Percentiles rank a stretch among this genome's conserved stretches.
phyloP scores from a whole-genome alignment of 345 rosid genomes.

The Aurinia saxatilis region DNA sequence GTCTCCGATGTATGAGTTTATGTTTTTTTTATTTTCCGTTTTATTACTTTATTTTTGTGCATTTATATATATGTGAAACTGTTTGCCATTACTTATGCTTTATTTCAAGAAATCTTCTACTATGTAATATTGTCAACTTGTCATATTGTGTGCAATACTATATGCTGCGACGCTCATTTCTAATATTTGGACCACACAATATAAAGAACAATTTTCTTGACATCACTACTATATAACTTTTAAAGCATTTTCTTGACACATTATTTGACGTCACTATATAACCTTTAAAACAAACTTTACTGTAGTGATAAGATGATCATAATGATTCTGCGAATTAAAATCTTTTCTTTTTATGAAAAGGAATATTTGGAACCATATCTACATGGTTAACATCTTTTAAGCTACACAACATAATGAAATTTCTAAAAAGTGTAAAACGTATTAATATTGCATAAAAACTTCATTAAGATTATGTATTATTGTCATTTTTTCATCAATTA shows the following conservation, averaged over 20 bases:
- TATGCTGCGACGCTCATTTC: background rate
- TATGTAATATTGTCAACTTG: background rate
- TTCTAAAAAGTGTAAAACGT: too few species aligned
- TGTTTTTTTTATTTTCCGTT: background rate
- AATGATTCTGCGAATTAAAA: constrained; percentile 5
- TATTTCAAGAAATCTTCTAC: background rate
- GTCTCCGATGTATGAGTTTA: background rate
- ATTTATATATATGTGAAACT: background rate
- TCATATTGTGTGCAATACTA: background rate
- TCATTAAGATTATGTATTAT: too few species aligned
- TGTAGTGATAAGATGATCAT: constrained; percentile 12
- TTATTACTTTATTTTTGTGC: background rate
- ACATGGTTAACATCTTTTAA: background rate
- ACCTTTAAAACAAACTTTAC: constrained; percentile 8
- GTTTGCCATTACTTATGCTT: background rate
- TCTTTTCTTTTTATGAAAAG: background rate
- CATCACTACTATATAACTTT: constrained; percentile 14
- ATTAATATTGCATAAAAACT: too few species aligned
- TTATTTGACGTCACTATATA: constrained; percentile 11
- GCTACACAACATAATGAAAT: background rate
- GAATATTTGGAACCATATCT: background rate
- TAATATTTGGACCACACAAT: constrained; percentile 6
- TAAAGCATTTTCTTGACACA: too few species aligned
- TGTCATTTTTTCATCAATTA: too few species aligned
- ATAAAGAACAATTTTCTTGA: background rate